phyloP scores from a whole-genome alignment of 768 basidiomycete species.

The Lentinula raphanica region DNA sequence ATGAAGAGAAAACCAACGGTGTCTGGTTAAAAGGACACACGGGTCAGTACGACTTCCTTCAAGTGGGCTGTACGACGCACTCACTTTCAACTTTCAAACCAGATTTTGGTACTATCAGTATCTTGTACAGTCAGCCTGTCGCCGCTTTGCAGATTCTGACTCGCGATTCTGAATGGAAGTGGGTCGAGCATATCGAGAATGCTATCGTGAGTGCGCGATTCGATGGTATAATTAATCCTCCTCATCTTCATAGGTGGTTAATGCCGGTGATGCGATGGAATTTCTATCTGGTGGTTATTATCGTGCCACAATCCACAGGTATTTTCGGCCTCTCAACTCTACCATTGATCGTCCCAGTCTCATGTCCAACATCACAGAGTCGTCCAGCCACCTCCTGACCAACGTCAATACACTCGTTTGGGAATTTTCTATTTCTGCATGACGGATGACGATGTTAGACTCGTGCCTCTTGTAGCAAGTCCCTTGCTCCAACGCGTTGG shows the following conservation, averaged over 20 bases:
- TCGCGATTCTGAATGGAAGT: conserved; percentile 36
- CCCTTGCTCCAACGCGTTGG: conserved; percentile 35
- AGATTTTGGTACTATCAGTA: conserved; percentile 41
- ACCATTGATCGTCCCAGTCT: background rate
- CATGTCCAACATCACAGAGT: conserved; percentile 21
- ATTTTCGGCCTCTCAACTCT: background rate
- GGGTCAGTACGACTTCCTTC: too few relatives aligned
- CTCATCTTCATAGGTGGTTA: conserved; percentile 28
- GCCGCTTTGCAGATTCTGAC: conserved; percentile 40
- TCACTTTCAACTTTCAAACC: background rate
- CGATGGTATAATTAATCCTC: background rate
- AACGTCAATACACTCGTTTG: conserved; percentile 35
- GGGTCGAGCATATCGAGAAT: conserved; percentile 43
- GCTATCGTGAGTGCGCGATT: conserved; percentile 27
- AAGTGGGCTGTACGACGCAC: too few relatives aligned
- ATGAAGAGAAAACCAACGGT: conserved; percentile 36
- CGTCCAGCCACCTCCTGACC: conserved; percentile 43
- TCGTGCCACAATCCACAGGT: conserved; percentile 9
- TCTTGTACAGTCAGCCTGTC: conserved; percentile 47
- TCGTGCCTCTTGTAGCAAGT: conserved; percentile 36
- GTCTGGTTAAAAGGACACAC: conserved; percentile 51
- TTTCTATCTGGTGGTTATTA: conserved; percentile 9
- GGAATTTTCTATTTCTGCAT: conserved; percentile 44
- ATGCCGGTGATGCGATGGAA: conserved; percentile 43
- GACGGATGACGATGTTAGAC: conserved; percentile 37